Percentiles rank a stretch among this genome's conserved stretches.
These are phyloP conservation scores for Paramyrothecium sp. DNA, from an alignment of 2,329 filamentous ascomycete genomes.

Conservation along the genomic window DNA sequence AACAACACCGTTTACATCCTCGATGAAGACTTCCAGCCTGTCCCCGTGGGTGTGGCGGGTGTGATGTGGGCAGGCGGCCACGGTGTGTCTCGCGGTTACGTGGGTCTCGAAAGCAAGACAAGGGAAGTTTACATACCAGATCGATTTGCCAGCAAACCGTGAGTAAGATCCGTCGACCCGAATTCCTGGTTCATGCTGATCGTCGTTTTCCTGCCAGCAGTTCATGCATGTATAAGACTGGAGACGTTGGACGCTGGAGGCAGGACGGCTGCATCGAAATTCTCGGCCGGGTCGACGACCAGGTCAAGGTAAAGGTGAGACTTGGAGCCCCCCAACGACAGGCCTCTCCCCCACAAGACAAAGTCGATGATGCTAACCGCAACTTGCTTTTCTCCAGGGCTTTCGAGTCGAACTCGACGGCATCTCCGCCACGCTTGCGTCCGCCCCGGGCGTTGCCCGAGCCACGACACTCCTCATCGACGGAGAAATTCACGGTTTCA, in stretches of 20 bases:
- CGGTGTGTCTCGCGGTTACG: slow-evolving; percentile 55
- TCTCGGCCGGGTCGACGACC: slow-evolving; percentile 58
- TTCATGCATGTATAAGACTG: slow-evolving; percentile 57
- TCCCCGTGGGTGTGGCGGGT: slow-evolving; percentile 45
- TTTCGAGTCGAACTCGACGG: slow-evolving; percentile 62
- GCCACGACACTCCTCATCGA: slow-evolving; percentile 47
- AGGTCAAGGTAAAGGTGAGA: slow-evolving; percentile 57
- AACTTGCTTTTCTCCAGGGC: slow-evolving; percentile 30
- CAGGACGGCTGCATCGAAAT: slow-evolving; percentile 52
- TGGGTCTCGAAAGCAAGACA: slow-evolving; percentile 51
- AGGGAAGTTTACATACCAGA: slow-evolving; percentile 47
- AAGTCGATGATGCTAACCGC: neutral
- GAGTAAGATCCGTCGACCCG: slow-evolving; percentile 13
- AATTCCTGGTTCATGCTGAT: slow-evolving; percentile 4
- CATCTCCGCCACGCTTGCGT: slow-evolving; percentile 48
- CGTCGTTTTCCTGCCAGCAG: slow-evolving; percentile 17
- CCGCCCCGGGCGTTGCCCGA: slow-evolving; percentile 42
- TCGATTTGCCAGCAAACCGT: slow-evolving; percentile 51
- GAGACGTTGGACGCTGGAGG: slow-evolving; percentile 56
- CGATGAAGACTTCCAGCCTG: slow-evolving; percentile 42
- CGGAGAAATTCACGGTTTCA: slow-evolving; percentile 49
- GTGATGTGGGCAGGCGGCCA: slow-evolving; percentile 57
- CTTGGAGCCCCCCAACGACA: neutral
- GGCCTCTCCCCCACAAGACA: neutral
- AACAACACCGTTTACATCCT: slow-evolving; percentile 57